Evolutionary conservation across 768 basidiomycete species (phyloP).

Genomic region (Boletus insuetus): DNA sequence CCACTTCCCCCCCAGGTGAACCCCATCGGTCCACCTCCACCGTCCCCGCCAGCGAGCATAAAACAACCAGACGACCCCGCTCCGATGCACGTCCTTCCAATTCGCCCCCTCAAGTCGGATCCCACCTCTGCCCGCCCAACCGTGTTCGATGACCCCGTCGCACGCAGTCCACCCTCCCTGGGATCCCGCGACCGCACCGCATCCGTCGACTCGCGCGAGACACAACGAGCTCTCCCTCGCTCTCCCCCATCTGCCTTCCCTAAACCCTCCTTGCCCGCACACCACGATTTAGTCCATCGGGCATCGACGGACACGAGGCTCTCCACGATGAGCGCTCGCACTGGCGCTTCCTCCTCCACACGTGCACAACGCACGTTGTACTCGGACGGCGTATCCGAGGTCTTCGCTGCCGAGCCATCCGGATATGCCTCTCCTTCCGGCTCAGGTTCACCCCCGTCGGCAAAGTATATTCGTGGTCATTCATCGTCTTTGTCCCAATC

Average conservation of each 20-base stretch:
- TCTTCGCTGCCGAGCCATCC: slow-evolving; percentile 19
- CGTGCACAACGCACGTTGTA: slow-evolving; percentile 16
- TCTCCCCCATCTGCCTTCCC: slow-evolving; percentile 22
- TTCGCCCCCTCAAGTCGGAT: not conserved
- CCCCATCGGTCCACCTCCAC: slow-evolving; percentile 53
- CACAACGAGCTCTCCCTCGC: slow-evolving; percentile 14
- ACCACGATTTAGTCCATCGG: slow-evolving; percentile 39
- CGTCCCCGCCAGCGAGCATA: slow-evolving; percentile 49
- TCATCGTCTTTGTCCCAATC: slow-evolving; percentile 24
- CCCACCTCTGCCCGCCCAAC: slow-evolving; percentile 18
- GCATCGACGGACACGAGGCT: slow-evolving; percentile 52
- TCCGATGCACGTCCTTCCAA: not conserved
- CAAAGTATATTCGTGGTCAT: slow-evolving; percentile 21
- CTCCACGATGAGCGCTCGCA: slow-evolving; percentile 27
- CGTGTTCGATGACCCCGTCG: slow-evolving; percentile 28
- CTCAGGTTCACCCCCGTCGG: slow-evolving; percentile 17
- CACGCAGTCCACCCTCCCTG: slow-evolving; percentile 15
- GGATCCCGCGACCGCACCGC: slow-evolving; percentile 22
- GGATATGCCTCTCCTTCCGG: slow-evolving; percentile 15
- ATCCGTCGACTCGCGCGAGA: slow-evolving; percentile 32
- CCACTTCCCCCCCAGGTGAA: not conserved
- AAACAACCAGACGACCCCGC: slow-evolving; percentile 19
- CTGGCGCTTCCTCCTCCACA: slow-evolving; percentile 18
- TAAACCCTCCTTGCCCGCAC: slow-evolving; percentile 8
- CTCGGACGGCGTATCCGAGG: slow-evolving; percentile 21